A percentile compares a stretch with the other conserved stretches of the same genome.
Evolutionary conservation across 2,329 filamentous ascomycete species (phyloP).

Genomic region (Plectosphaerella sp.): DNA sequence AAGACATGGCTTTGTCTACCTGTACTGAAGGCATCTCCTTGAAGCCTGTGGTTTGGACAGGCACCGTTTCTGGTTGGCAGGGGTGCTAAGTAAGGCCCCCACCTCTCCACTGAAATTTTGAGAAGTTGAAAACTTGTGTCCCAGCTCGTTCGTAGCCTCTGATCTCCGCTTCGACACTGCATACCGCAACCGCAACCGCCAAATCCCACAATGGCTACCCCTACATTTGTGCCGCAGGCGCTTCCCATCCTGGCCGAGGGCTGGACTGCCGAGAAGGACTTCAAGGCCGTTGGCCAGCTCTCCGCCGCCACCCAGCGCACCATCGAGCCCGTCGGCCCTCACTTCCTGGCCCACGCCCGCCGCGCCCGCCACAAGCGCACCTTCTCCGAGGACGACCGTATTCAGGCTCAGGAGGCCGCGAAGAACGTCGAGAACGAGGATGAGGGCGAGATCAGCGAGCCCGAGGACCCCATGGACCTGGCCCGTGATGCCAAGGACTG

Average conservation of each 20-base stretch:
- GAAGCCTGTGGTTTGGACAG: too few relatives aligned
- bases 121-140: neutral
- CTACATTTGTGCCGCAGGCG: slow-evolving; percentile 55
- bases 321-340: slow-evolving; percentile 92
- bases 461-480: slow-evolving; percentile 89
- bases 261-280: slow-evolving; percentile 87
- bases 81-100: neutral
- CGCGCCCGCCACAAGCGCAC: slow-evolving; percentile 95
- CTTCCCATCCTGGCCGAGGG: slow-evolving; percentile 73
- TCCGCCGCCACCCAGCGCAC: slow-evolving; percentile 77
- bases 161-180: neutral
- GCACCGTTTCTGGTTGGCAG: too few relatives aligned
- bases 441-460: slow-evolving; percentile 85
- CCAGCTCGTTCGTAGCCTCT: neutral
- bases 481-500: slow-evolving; percentile 96
- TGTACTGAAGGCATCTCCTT: too few relatives aligned
- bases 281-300: slow-evolving; percentile 76
- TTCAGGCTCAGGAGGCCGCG: slow-evolving; percentile 89
- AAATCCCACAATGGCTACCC: slow-evolving; percentile 55
- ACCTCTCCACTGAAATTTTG: slow-evolving; percentile 3
- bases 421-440: slow-evolving; percentile 95
- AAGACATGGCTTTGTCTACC: too few relatives aligned
- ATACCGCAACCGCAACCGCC: neutral
- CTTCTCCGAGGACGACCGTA: slow-evolving; percentile 96
- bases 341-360: slow-evolving; percentile 96